Evolutionary conservation across 2,329 filamentous ascomycete species (phyloP).

Genomic region (Trichoderma afroharzianum): DNA sequence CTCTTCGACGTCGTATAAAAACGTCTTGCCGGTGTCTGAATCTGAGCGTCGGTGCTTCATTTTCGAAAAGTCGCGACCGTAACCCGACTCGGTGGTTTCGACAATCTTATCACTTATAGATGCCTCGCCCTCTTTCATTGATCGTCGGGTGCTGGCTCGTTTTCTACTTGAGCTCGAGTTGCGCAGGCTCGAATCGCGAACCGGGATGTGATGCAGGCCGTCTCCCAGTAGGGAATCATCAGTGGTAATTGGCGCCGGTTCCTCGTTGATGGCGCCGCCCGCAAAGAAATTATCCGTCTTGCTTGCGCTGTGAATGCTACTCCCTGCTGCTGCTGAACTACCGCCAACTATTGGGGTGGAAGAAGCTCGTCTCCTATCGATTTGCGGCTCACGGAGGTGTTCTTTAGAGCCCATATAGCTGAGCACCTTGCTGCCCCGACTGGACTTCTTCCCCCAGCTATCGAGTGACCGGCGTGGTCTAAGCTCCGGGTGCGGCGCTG

Average conservation of each 20-base stretch:
- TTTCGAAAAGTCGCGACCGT: conserved; percentile 21
- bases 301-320: conserved; percentile 33
- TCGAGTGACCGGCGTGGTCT: conserved; percentile 54
- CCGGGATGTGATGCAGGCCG: conserved; percentile 56
- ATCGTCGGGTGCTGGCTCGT: conserved; percentile 49
- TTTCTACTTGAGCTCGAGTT: conserved; percentile 52
- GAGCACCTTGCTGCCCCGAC: conserved; percentile 53
- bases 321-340: conserved; percentile 30
- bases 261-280: conserved; percentile 55
- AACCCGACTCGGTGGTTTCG: conserved; percentile 37
- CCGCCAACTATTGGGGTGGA: conserved; percentile 32
- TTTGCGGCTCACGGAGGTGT: conserved; percentile 58
- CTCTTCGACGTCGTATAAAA: conserved; percentile 20
- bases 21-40: conserved; percentile 16
- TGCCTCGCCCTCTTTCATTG: conserved; percentile 46
- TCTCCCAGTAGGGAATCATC: conserved; percentile 23
- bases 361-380: conserved; percentile 54
- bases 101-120: conserved; percentile 39
- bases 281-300: conserved; percentile 49
- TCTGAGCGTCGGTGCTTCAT: conserved; percentile 20
- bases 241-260: conserved; percentile 36
- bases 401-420: conserved; percentile 75
- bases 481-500: conserved; percentile 47
- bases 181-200: conserved; percentile 64
- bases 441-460: conserved; percentile 58